These are phyloP conservation scores for Chlorella sp. DNA, from an alignment of 139 green algal genomes.

Conservation along the genomic window DNA sequence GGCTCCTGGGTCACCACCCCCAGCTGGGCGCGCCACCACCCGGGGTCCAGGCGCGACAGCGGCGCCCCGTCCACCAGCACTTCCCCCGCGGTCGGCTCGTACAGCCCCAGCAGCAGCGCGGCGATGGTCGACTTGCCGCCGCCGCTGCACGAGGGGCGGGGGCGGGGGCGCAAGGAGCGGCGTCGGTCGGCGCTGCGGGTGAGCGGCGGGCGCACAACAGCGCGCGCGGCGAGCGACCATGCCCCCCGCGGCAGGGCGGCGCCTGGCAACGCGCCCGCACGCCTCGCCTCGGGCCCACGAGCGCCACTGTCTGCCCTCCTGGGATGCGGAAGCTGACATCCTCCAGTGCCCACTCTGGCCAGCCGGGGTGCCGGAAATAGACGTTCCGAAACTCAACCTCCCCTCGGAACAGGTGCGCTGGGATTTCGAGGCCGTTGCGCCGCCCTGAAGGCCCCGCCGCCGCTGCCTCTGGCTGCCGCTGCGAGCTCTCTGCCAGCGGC, in stretches of 20 bases:
- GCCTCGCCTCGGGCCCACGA: slow-evolving; percentile 56
- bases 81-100: slow-evolving; percentile 62
- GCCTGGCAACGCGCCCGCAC: background rate
- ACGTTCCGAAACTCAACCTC: slow-evolving; percentile 29
- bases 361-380: slow-evolving; percentile 30
- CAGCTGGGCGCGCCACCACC: slow-evolving; percentile 52
- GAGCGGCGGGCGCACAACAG: background rate
- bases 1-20: slow-evolving; percentile 66
- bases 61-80: slow-evolving; percentile 84
- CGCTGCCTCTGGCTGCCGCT: background rate
- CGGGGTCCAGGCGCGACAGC: slow-evolving; percentile 58
- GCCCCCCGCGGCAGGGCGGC: background rate
- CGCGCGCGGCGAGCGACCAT: background rate
- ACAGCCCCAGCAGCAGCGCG: slow-evolving; percentile 89
- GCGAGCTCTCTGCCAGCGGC: background rate
- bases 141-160: slow-evolving; percentile 45
- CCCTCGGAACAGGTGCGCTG: slow-evolving; percentile 4
- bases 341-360: slow-evolving; percentile 25
- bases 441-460: too few relatives aligned
- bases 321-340: slow-evolving; percentile 45
- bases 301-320: slow-evolving; percentile 55
- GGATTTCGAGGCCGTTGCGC: too few relatives aligned
- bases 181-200: background rate
- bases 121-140: slow-evolving; percentile 93
- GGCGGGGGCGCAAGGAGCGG: background rate